Evolutionary conservation across 768 basidiomycete genomes (phyloP), one percentile per base, ranked within the genome.

Genomic region (Lentinula aciculospora): DNA sequence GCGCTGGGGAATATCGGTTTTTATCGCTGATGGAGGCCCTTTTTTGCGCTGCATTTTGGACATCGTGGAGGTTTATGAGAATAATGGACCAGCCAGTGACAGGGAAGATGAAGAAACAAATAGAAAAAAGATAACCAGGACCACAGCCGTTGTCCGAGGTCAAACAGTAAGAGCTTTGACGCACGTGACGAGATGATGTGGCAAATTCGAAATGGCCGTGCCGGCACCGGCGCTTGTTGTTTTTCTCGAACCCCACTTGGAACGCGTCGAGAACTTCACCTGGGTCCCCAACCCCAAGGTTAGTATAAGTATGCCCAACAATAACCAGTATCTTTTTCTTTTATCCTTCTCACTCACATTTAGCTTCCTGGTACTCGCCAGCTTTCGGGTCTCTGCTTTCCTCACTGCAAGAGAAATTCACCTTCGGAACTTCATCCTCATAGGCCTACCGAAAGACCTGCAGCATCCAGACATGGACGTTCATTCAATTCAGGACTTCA

Each of bases 401-500:
- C 83, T 89, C 62, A 64, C 65, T 6, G 76, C 73, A 8, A 78
- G 79, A 9, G 85, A 85, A 64, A 85, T 81, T 77, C 73, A 83
- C 72, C 44, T 83, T 57, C 73, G 80, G 27, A 69, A 79, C 19
- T 67, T 89, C 67, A 86, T 88, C 63, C 83, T 89, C 67, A 67
- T 85, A 48, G 86, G 86, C 57, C 74, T 85, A 47, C 73, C 73
- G 58, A 68, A 74, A 49, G 63, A 69, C 59, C 61, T 59, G 53
- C 60, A 63, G 31, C 39, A 60, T 60, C 63, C 65, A 25, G 45
- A 62, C 13, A 44, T 61, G 28, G 61, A 62, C 48, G 60, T 61
- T 47, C 50, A 60, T 32, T 60, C 66, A n/a, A 42, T 67, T 37
- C 58, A 65, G 44, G 60, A 65, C 49, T 50, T 63, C 21, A 58